Conservation (phyloP, 2,329 filamentous ascomycete genomes). For the Keithomyces neogunnii region DNA sequence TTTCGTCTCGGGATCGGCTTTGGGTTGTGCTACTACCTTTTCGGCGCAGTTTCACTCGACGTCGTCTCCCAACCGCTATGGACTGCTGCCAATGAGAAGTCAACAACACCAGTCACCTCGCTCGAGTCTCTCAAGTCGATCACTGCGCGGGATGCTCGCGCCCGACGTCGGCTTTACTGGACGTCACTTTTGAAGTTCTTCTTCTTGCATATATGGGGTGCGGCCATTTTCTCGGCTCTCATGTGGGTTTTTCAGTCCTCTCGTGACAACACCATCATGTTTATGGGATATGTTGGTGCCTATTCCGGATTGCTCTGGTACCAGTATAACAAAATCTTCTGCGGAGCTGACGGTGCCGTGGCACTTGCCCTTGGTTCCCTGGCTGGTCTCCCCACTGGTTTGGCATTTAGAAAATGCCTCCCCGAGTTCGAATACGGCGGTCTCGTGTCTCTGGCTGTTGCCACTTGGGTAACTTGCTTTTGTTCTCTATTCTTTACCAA, state of each 20-base stretch:
- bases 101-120: not conserved
- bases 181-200: not conserved
- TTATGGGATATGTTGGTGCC: not conserved
- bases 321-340: conserved; percentile 1
- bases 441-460: not conserved
- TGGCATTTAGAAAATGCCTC: not conserved
- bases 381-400: not conserved
- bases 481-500: not conserved
- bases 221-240: not conserved
- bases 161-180: not conserved
- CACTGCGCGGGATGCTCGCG: not conserved
- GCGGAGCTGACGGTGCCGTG: not conserved
- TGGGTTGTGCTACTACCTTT: not conserved
- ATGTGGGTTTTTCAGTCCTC: not conserved
- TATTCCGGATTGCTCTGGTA: not conserved
- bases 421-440: not conserved
- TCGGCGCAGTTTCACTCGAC: not conserved
- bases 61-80: not conserved
- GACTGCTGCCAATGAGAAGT: not conserved
- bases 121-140: not conserved
- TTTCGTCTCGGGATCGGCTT: not conserved
- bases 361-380: not conserved
- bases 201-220: not conserved
- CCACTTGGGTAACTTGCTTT: not conserved
- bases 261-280: not conserved